Conservation (phyloP, 441 rosid species). For the Biscutella laevigata region DNA sequence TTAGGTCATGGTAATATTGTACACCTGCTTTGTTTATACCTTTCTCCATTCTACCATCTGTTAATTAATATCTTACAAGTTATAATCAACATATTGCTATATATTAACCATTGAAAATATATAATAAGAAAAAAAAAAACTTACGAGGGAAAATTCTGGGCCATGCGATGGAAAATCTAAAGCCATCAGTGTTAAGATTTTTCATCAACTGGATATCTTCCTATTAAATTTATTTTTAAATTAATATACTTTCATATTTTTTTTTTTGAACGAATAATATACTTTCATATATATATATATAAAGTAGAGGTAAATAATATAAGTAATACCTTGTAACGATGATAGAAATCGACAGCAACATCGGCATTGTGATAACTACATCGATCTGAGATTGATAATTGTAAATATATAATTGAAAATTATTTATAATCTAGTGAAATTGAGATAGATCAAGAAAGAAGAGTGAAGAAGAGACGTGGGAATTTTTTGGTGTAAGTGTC, state of each 20-base stretch:
- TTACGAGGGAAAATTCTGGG: conserved; percentile 40
- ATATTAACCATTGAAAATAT: neutral
- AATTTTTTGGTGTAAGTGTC: conserved; percentile 39
- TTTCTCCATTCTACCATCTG: conserved; percentile 36
- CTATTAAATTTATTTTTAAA: conserved; percentile 9
- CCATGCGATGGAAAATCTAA: conserved; percentile 47
- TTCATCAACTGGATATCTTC: conserved; percentile 33
- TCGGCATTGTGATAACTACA: conserved; percentile 26
- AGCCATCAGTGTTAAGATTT: conserved; percentile 31
- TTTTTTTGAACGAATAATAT: too few relatives aligned
- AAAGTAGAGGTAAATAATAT: neutral
- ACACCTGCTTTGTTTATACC: conserved; percentile 38
- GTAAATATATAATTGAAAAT: neutral
- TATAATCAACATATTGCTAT: neutral
- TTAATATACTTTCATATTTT: neutral
- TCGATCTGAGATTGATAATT: conserved; percentile 12
- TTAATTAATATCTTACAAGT: too few relatives aligned
- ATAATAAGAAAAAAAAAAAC: too few relatives aligned
- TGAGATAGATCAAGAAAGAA: neutral
- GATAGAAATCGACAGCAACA: conserved; percentile 30
- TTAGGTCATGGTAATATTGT: conserved; percentile 34
- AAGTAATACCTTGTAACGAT: conserved; percentile 26
- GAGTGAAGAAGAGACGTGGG: conserved; percentile 38
- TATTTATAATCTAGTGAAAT: neutral
- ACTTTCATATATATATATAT: neutral